phyloP scores from a whole-genome alignment of 1,284 basidiomycete species.

The Hemileia vastatrix region DNA sequence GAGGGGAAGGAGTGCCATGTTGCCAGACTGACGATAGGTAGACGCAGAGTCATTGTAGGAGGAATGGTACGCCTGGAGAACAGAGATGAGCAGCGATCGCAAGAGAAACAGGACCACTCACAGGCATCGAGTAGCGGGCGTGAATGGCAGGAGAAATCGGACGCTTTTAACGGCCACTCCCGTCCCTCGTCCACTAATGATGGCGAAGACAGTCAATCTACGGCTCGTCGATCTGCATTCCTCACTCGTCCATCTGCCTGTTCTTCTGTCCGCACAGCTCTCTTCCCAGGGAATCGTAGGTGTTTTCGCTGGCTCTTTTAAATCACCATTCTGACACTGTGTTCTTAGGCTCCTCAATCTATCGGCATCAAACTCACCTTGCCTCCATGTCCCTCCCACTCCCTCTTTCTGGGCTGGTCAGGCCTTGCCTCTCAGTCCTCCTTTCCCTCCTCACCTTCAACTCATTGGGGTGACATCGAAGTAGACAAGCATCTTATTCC shows the following conservation, averaged over 20 bases:
- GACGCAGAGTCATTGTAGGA: conserved; percentile 70
- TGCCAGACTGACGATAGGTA: conserved; percentile 74
- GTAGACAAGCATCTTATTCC: background rate
- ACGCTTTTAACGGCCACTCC: too few relatives aligned
- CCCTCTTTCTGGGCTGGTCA: conserved; percentile 16
- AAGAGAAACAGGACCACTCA: too few relatives aligned
- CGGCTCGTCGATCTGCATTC: conserved; percentile 3
- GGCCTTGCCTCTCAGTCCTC: conserved; percentile 10
- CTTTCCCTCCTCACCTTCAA: background rate
- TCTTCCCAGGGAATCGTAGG: conserved; percentile 15
- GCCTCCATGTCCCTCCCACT: background rate
- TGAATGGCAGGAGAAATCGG: too few relatives aligned
- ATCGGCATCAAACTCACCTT: conserved; percentile 13
- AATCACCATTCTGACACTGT: background rate
- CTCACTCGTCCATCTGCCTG: conserved; percentile 14
- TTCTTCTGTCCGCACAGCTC: conserved; percentile 12
- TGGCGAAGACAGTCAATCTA: conserved; percentile 15
- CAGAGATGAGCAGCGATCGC: too few relatives aligned
- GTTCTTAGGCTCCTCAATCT: conserved; percentile 2
- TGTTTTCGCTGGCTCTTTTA: background rate
- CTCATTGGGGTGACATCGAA: background rate
- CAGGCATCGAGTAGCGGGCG: too few relatives aligned
- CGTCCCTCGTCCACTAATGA: background rate
- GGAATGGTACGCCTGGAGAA: conserved; percentile 81
- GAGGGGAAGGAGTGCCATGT: conserved; percentile 82